These are phyloP conservation scores for Aspergillus fumigatiaffinis DNA, from an alignment of 2,329 filamentous ascomycete genomes.

Conservation along the genomic window DNA sequence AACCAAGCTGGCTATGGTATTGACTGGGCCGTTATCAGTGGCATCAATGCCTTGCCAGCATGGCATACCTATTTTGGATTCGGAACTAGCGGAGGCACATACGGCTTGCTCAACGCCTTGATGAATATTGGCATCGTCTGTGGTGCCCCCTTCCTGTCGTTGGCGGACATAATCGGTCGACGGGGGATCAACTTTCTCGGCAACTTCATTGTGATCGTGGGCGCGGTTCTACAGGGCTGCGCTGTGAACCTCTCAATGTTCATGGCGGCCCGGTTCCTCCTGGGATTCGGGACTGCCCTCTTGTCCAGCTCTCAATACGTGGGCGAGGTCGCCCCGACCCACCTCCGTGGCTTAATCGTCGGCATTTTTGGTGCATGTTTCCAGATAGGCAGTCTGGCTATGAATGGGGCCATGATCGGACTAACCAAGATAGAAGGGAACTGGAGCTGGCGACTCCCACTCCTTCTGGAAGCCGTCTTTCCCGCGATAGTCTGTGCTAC, in stretches of 20 bases:
- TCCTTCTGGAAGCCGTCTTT: conserved; percentile 47
- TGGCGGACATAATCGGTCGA: conserved; percentile 51
- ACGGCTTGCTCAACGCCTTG: conserved; percentile 45
- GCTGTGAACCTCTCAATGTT: conserved; percentile 28
- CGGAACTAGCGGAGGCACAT: conserved; percentile 36
- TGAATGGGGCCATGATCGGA: conserved; percentile 43
- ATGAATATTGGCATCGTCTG: conserved; percentile 47
- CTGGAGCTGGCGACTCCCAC: conserved; percentile 37
- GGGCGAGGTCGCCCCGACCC: conserved; percentile 32
- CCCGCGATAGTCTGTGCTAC: conserved; percentile 45
- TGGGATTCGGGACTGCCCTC: conserved; percentile 35
- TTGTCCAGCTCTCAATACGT: conserved; percentile 40
- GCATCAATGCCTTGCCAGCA: conserved; percentile 42
- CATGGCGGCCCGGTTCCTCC: conserved; percentile 37
- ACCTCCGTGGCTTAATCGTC: conserved; percentile 43
- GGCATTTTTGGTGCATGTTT: conserved; percentile 48
- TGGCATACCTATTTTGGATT: conserved; percentile 48
- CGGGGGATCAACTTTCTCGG: conserved; percentile 48
- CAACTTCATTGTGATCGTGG: conserved; percentile 44
- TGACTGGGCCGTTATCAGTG: conserved; percentile 49
- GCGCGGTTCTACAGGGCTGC: conserved; percentile 39
- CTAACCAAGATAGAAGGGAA: conserved; percentile 36
- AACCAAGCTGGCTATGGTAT: conserved; percentile 48
- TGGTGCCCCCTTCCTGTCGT: conserved; percentile 48
- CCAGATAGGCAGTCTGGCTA: conserved; percentile 43